Percentiles rank a stretch among this genome's conserved stretches.
phyloP scores from a whole-genome alignment of 2,329 filamentous ascomycete species.

The Lachnellula willkommii region DNA sequence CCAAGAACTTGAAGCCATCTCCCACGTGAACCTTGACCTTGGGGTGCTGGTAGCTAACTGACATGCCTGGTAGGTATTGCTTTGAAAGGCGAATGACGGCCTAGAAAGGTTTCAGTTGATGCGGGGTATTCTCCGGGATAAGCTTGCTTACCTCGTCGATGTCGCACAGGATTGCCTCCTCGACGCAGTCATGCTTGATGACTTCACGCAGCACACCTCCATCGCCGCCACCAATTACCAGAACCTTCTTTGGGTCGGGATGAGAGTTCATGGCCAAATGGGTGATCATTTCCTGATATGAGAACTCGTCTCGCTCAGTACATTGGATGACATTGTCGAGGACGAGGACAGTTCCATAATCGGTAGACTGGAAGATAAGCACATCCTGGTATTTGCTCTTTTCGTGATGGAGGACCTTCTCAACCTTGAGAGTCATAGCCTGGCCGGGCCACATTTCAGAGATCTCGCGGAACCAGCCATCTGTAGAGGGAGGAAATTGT shows the following conservation, averaged over 20 bases:
- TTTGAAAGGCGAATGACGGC: conserved; percentile 98
- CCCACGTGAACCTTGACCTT: conserved; percentile 90
- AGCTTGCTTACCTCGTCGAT: conserved; percentile 72
- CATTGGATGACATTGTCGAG: conserved; percentile 99
- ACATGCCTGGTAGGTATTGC: conserved; percentile 94
- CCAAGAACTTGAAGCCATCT: conserved; percentile 98
- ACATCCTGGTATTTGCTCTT: conserved; percentile 99
- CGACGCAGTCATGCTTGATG: conserved; percentile 96
- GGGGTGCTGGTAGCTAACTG: conserved; percentile 86
- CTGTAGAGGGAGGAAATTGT: conserved; percentile 41
- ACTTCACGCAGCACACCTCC: conserved; percentile 97
- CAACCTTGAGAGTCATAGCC: conserved; percentile 97
- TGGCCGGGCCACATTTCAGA: conserved; percentile 98
- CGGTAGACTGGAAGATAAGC: conserved; percentile 95
- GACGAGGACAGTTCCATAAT: conserved; percentile 93
- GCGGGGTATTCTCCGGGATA: conserved; percentile 7
- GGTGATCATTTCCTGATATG: conserved; percentile 99
- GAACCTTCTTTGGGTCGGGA: conserved; percentile 95
- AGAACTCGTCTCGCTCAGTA: conserved; percentile 98
- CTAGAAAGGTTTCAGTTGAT: conserved; percentile 35
- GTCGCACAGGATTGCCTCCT: conserved; percentile 95
- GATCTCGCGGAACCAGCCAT: conserved; percentile 99
- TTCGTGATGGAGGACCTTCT: conserved; percentile 97
- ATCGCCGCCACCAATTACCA: conserved; percentile 96
- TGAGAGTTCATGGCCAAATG: conserved; percentile 98